Evolutionary conservation across 345 rosid species (phyloP), one percentile per base, ranked within the genome.

Genomic region (Syzygium jambos): DNA sequence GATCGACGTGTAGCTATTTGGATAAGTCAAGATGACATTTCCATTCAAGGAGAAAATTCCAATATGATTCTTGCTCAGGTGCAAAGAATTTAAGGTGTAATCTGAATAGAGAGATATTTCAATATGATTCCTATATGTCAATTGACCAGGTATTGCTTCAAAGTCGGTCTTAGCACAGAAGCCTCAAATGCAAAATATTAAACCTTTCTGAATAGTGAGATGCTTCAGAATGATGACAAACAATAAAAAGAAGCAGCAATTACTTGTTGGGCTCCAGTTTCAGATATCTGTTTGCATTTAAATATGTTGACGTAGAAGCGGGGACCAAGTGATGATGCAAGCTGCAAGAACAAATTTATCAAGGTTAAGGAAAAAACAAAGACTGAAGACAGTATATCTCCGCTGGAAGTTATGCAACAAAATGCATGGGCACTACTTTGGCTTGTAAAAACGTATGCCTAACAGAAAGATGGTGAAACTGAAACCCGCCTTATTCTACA

Each of bases 211-310:
- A 85, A 7, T 85, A 23, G 52, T 43, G 51, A 41, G 78, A 63
- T 59, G 78, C n/a, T 56, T 59, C 54, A 27, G 51, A 17, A 57
- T 17, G 46, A 34, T 19, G 80, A 86, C 41, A 1, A 85, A 63
- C 41, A 86, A 46, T 51, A 34, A 85, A 9, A 34, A 29, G 77
- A 61, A 43, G 86, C 63, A 52, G 59, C 84, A 73, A 51, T 49
- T 85, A 98, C 99, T 90, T 98, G 99, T 88, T 98, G 98, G 85
- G 99, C 99, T 93, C 99, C 99, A 87, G 99, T 96, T 91, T 98
- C 99, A 57, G 99, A 98, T 91, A 98, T 93, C 57, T 96, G 97
- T 90, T 93, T 98, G 95, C 99, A 98, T 92, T 96, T 96, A 94
- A 98, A 98, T 84, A 98, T 98, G 94, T 95, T 96, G 91, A 92